These are phyloP conservation scores for Microascus cirrosus DNA, from an alignment of 2,329 filamentous ascomycete genomes.

Conservation along the genomic window DNA sequence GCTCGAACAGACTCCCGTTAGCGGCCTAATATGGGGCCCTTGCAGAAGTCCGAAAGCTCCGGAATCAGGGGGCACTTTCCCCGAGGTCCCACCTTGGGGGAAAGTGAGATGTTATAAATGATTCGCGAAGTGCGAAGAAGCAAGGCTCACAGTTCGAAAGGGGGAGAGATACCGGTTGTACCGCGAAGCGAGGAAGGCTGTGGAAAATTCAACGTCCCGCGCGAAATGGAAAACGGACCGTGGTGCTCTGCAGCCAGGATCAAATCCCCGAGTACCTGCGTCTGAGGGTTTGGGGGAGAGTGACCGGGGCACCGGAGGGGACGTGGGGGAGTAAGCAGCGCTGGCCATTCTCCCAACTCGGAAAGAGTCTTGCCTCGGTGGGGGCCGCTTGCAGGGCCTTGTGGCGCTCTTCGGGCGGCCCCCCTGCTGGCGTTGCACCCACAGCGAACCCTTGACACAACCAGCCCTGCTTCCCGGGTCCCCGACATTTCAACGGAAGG, in stretches of 20 bases:
- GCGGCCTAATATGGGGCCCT: too few species aligned
- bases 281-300: background rate
- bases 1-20: too few species aligned
- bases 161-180: background rate
- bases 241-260: background rate
- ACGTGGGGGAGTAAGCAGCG: background rate
- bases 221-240: background rate
- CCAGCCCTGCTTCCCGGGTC: background rate
- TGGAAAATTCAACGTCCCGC: background rate
- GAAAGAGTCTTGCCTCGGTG: too few species aligned
- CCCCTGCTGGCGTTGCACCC: background rate
- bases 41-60: too few species aligned
- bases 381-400: too few species aligned
- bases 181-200: background rate
- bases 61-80: too few species aligned
- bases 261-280: background rate
- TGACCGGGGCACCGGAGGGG: background rate
- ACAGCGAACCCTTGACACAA: background rate
- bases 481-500: background rate
- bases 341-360: background rate
- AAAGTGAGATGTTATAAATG: too few species aligned
- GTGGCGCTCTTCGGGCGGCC: too few species aligned
- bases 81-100: too few species aligned
- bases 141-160: background rate
- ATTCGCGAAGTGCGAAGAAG: background rate